Percentiles rank a stretch among this genome's conserved stretches.
Conservation (phyloP, 2,329 filamentous ascomycete genomes). For the Didymella segeticola region DNA sequence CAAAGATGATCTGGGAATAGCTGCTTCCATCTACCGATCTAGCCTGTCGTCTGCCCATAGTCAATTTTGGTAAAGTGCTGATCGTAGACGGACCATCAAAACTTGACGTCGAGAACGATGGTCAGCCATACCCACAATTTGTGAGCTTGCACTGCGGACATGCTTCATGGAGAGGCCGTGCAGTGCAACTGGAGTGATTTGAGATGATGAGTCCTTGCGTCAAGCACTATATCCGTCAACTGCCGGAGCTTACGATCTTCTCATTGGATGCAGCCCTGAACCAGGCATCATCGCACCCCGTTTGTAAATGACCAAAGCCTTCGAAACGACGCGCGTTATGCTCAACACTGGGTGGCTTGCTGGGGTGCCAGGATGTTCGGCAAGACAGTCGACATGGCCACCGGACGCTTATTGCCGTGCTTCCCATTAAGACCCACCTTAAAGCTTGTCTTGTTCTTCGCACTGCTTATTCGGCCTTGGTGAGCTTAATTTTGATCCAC, state of each 20-base stretch:
- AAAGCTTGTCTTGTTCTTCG: conserved; percentile 8
- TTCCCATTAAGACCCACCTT: conserved; percentile 1
- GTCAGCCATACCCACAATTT: background rate
- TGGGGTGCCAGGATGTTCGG: conserved; percentile 2
- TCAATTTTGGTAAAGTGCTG: background rate
- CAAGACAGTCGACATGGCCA: background rate
- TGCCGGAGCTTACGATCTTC: conserved; percentile 2
- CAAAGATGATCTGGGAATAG: background rate
- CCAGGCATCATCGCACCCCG: conserved; percentile 1
- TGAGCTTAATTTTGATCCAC: conserved; percentile 4
- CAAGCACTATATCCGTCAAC: conserved; percentile 4
- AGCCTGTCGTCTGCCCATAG: background rate
- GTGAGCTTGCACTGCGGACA: background rate
- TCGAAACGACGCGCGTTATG: conserved; percentile 1
- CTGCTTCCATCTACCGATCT: background rate
- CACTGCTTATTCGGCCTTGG: conserved; percentile 9
- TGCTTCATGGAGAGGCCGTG: background rate
- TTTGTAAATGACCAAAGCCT: background rate
- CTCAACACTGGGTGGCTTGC: conserved; percentile 1
- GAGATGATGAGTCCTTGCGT: conserved; percentile 1
- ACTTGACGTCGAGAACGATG: conserved; percentile 3
- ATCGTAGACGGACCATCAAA: background rate
- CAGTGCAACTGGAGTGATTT: background rate
- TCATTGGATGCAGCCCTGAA: conserved; percentile 1
- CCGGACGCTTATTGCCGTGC: conserved; percentile 1